Evolutionary conservation across 164 flowering plant genomes (phyloP), one percentile per base, ranked within the genome.

Genomic region (Stephania yunnanensis): DNA sequence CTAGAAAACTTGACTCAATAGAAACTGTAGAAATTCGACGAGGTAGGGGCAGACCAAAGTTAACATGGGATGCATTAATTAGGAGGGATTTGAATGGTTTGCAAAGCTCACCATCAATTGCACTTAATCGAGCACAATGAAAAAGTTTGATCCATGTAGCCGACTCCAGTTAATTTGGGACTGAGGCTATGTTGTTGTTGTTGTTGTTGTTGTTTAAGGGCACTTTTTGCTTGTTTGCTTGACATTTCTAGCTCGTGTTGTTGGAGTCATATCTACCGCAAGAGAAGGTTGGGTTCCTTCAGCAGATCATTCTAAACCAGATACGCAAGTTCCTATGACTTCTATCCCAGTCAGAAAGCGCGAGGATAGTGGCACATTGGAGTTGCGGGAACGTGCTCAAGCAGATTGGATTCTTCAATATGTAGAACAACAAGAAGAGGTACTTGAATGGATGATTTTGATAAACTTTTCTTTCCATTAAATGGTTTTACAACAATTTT

Each of bases 371-470:
- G 89, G 85, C 61, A 76, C 78, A 77, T 75, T 90, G 29, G 91
- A 83, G 82, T 81, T 83, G 7, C 73, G 46, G 74, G 86, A 86
- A 74, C 86, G 82, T 17, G 89, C 98, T 73, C 97, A 94, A 81
- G 96, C 95, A 55, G 97, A 94, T 80, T 94, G 98, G 98, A 94
- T 94, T 29, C 84, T 87, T 10, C 88, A 84, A 72, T 94, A 94
- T 78, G 69, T 94, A 85, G 88, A 87, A 75, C 93, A 87, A 80
- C 92, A 94, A 74, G 93, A 94, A 84, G 98, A 92, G 97, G 98
- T 87, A 80, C 68, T 15, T 17, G 19, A 65, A 6, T 42, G 22
- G 52, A 65, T 42, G 31, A 8, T 66, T 46, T 45, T 58, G 30
- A 17, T 65, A 46, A 64, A 44, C 20, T 71, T 61, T 2, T 36